phyloP scores from a whole-genome alignment of 495 filamentous ascomycete species.

The Penicillium pancosmium region DNA sequence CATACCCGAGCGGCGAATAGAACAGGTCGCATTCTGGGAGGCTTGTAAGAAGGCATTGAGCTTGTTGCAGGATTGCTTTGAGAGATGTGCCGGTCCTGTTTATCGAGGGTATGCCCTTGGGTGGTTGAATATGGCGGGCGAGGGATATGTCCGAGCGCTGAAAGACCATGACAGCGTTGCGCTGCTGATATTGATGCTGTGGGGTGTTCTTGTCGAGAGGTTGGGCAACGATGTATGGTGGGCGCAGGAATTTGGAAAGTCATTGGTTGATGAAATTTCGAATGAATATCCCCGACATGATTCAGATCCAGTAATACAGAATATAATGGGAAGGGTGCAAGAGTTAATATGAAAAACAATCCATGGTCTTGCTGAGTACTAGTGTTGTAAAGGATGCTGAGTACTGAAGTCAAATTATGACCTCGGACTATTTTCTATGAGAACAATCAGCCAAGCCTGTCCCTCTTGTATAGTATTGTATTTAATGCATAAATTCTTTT shows the following conservation, averaged over 20 bases:
- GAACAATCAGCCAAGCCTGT: too few relatives aligned
- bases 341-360: not conserved
- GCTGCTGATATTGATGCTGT: slow-evolving; percentile 4
- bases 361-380: too few relatives aligned
- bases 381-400: too few relatives aligned
- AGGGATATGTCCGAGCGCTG: slow-evolving; percentile 3
- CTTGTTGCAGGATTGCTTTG: slow-evolving; percentile 7
- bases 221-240: slow-evolving; percentile 5
- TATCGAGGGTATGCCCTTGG: slow-evolving; percentile 11
- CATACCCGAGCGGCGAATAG: not conserved
- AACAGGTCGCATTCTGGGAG: slow-evolving; percentile 6
- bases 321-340: not conserved
- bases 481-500: too few relatives aligned
- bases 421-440: too few relatives aligned
- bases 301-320: not conserved
- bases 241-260: slow-evolving; percentile 1
- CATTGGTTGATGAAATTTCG: slow-evolving; percentile 7
- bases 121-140: slow-evolving; percentile 10
- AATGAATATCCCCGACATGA: not conserved
- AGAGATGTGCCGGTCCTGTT: slow-evolving; percentile 6
- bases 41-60: slow-evolving; percentile 3
- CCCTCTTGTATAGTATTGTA: too few relatives aligned
- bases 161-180: not conserved
- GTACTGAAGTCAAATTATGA: too few relatives aligned
- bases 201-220: slow-evolving; percentile 10